Evolutionary conservation across 2,329 filamentous ascomycete genomes (phyloP).

Genomic region (Harringtonia lauricola): DNA sequence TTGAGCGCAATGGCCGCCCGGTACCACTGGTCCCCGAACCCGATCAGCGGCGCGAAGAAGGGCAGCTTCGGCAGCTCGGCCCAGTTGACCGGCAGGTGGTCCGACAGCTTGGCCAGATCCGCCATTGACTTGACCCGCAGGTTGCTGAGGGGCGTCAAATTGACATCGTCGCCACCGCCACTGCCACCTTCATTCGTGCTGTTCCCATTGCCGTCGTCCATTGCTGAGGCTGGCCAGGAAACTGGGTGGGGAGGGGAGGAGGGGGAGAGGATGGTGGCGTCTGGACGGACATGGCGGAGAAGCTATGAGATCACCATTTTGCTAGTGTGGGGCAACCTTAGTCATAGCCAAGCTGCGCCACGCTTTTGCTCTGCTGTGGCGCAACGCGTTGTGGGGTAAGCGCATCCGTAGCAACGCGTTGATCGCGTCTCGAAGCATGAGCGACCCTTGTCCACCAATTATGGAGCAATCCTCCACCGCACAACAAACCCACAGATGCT

Average conservation of each 20-base stretch:
- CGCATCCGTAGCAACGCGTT: constrained; percentile 5
- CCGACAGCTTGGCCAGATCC: constrained; percentile 5
- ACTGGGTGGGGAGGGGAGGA: background rate
- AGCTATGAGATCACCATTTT: background rate
- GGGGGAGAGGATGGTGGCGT: too few relatives aligned
- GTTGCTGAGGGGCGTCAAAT: constrained; percentile 2
- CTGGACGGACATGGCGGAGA: too few relatives aligned
- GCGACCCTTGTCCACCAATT: background rate
- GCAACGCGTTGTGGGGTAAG: constrained; percentile 7
- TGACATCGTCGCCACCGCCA: constrained; percentile 1
- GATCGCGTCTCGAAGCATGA: background rate
- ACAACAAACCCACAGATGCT: background rate
- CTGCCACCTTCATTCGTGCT: background rate
- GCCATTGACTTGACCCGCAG: constrained; percentile 6
- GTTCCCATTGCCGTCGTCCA: background rate
- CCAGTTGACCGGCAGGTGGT: constrained; percentile 10
- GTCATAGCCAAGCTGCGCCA: too few relatives aligned
- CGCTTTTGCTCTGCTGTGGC: background rate
- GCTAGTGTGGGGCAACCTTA: too few relatives aligned
- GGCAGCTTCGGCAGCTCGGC: constrained; percentile 8
- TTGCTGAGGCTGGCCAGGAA: background rate
- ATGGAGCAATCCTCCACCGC: background rate
- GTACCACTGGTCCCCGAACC: constrained; percentile 7
- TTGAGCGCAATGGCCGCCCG: constrained; percentile 7
- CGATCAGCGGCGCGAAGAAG: constrained; percentile 6